These are phyloP conservation scores for Pythium phragmitis DNA, from an alignment of 352 stramenopile genomes.

Conservation along the genomic window DNA sequence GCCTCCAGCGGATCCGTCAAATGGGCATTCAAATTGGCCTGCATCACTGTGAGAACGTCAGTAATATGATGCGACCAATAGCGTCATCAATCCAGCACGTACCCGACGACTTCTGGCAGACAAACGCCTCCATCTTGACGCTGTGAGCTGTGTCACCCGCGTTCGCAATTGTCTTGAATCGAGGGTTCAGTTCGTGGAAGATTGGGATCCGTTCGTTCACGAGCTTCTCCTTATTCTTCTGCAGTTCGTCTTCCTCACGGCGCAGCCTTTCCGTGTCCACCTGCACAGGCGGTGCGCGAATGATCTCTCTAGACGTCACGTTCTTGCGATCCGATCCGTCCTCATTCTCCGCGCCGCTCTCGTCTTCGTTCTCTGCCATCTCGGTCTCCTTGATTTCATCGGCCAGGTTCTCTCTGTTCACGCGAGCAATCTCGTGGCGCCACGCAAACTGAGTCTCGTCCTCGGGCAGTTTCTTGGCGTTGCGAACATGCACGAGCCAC, in stretches of 20 bases:
- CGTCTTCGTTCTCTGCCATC: slow-evolving; percentile 17
- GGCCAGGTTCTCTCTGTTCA: slow-evolving; percentile 18
- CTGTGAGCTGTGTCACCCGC: slow-evolving; percentile 28
- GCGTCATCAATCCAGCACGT: slow-evolving; percentile 8
- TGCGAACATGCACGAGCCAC: slow-evolving; percentile 58
- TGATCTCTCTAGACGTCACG: slow-evolving; percentile 35
- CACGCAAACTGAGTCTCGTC: slow-evolving; percentile 36
- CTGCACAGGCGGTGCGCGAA: slow-evolving; percentile 35
- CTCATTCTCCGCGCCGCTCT: slow-evolving; percentile 35
- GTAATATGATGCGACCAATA: not conserved
- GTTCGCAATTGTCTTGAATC: slow-evolving; percentile 49
- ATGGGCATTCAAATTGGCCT: slow-evolving; percentile 74
- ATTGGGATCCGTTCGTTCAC: slow-evolving; percentile 57
- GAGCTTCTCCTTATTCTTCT: slow-evolving; percentile 48
- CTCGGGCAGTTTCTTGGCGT: slow-evolving; percentile 41
- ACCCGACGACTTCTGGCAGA: slow-evolving; percentile 77
- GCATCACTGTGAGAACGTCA: slow-evolving; percentile 37
- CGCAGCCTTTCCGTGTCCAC: slow-evolving; percentile 39
- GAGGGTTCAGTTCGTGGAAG: slow-evolving; percentile 78
- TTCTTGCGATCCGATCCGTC: slow-evolving; percentile 56
- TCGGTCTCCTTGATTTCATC: slow-evolving; percentile 2
- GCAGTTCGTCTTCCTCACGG: slow-evolving; percentile 45
- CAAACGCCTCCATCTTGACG: slow-evolving; percentile 54
- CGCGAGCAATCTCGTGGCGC: slow-evolving; percentile 27
- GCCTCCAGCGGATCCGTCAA: slow-evolving; percentile 75